phyloP scores from a whole-genome alignment of 192 early-diverging fungal species.

The Funneliformis mosseae region DNA sequence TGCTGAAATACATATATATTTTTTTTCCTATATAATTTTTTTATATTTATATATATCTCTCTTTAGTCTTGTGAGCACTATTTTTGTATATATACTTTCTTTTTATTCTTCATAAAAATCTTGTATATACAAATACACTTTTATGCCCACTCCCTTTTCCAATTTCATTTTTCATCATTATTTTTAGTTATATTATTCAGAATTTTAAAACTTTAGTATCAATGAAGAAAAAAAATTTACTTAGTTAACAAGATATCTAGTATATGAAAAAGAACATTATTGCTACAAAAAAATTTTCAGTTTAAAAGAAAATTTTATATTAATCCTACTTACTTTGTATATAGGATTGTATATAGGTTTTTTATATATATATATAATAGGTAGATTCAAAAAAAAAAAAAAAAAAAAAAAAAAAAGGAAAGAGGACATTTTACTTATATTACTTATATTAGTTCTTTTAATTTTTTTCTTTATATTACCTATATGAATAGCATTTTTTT shows the following conservation, averaged over 20 bases:
- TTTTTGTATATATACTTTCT: background rate
- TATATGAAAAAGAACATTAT: too few species aligned
- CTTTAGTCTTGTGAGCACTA: background rate
- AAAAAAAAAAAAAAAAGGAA: too few species aligned
- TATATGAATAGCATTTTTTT: too few species aligned
- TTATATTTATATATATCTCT: background rate
- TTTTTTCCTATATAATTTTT: background rate
- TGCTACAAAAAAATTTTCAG: too few species aligned
- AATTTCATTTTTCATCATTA: background rate
- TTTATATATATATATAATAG: too few species aligned
- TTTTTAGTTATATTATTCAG: background rate
- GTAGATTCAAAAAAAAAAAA: too few species aligned
- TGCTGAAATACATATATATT: background rate
- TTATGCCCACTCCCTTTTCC: background rate
- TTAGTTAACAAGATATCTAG: background rate
- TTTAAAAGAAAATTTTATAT: too few species aligned
- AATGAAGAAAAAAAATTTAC: background rate
- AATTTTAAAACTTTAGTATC: background rate
- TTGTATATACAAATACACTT: background rate
- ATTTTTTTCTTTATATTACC: too few species aligned
- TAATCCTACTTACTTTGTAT: too few species aligned
- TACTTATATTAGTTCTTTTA: too few species aligned
- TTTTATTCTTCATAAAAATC: background rate
- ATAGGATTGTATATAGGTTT: too few species aligned
- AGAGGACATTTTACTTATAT: too few species aligned